These are phyloP conservation scores for Sanguinoderma infundibulare DNA, from an alignment of 1,284 basidiomycete genomes.

Conservation along the genomic window DNA sequence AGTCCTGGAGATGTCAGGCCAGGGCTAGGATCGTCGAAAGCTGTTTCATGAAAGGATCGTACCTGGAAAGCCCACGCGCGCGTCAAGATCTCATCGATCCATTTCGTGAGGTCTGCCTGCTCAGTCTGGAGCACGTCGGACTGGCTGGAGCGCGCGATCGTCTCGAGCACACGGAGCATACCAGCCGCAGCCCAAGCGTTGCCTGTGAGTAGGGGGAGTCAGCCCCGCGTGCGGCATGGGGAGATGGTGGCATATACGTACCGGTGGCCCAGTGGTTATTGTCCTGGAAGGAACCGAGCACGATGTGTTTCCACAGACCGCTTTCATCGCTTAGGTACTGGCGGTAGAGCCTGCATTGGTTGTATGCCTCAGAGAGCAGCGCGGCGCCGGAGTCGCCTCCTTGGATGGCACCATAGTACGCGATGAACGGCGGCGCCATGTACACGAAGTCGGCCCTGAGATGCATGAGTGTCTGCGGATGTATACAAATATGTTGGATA, in stretches of 20 bases:
- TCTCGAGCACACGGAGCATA: slow-evolving; percentile 64
- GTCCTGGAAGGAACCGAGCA: slow-evolving; percentile 49
- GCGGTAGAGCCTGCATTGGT: slow-evolving; percentile 71
- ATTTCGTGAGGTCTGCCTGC: slow-evolving; percentile 51
- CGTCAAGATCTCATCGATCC: slow-evolving; percentile 61
- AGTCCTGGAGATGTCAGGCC: slow-evolving; percentile 29
- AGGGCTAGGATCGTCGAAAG: not conserved
- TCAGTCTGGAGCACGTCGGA: slow-evolving; percentile 45
- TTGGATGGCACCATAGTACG: slow-evolving; percentile 67
- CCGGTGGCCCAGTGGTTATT: slow-evolving; percentile 59
- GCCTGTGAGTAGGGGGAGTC: slow-evolving; percentile 38
- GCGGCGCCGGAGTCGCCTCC: slow-evolving; percentile 44
- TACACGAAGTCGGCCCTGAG: slow-evolving; percentile 63
- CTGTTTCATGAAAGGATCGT: slow-evolving; percentile 2
- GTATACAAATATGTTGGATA: not conserved
- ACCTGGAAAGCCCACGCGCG: slow-evolving; percentile 56
- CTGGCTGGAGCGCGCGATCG: slow-evolving; percentile 52
- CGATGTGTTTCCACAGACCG: slow-evolving; percentile 61
- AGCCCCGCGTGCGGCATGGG: not conserved
- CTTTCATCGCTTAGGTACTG: slow-evolving; percentile 46
- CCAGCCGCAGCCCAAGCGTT: slow-evolving; percentile 75
- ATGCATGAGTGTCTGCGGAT: not conserved
- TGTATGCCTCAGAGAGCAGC: slow-evolving; percentile 64
- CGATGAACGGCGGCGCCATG: slow-evolving; percentile 82
- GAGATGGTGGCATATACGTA: slow-evolving; percentile 17